A percentile compares a stretch with the other conserved stretches of the same genome.
Evolutionary conservation across 2,329 filamentous ascomycete genomes (phyloP).

Genomic region (Fusarium abutilonis): DNA sequence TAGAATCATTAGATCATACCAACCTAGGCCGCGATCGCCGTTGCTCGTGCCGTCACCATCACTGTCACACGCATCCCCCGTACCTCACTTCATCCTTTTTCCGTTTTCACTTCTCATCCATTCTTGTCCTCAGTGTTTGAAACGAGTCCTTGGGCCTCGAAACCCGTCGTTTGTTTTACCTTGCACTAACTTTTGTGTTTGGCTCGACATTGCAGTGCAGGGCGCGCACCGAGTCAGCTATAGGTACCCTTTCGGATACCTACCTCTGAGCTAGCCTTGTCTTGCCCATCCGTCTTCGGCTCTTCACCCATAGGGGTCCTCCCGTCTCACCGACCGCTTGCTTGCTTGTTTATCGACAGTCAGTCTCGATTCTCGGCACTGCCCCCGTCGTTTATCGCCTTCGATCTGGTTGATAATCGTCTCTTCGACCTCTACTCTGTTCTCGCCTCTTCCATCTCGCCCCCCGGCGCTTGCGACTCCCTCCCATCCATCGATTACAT

Average conservation of each 20-base stretch:
- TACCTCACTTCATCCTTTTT: conserved; percentile 27
- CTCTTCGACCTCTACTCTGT: conserved; percentile 4
- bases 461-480: conserved; percentile 24
- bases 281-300: conserved; percentile 30
- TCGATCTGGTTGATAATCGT: conserved; percentile 32
- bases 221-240: conserved; percentile 37
- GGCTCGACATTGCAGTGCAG: conserved; percentile 39
- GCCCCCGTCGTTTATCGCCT: conserved; percentile 17
- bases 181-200: conserved; percentile 39
- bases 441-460: conserved; percentile 20
- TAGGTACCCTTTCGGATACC: conserved; percentile 49
- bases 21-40: conserved; percentile 35
- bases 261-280: conserved; percentile 37
- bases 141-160: conserved; percentile 15
- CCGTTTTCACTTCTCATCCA: conserved; percentile 11
- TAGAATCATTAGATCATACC: conserved; percentile 35
- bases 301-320: conserved; percentile 30
- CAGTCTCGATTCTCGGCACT: conserved; percentile 23
- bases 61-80: conserved; percentile 38
- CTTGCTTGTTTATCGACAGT: conserved; percentile 26
- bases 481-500: conserved; percentile 52
- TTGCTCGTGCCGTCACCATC: conserved; percentile 39
- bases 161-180: conserved; percentile 23
- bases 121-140: conserved; percentile 23
- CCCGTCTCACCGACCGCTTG: conserved; percentile 43